Percentiles rank a stretch among this genome's conserved stretches.
Conservation (phyloP, 495 filamentous ascomycete genomes). For the Pyrenopolyporus hunteri region DNA sequence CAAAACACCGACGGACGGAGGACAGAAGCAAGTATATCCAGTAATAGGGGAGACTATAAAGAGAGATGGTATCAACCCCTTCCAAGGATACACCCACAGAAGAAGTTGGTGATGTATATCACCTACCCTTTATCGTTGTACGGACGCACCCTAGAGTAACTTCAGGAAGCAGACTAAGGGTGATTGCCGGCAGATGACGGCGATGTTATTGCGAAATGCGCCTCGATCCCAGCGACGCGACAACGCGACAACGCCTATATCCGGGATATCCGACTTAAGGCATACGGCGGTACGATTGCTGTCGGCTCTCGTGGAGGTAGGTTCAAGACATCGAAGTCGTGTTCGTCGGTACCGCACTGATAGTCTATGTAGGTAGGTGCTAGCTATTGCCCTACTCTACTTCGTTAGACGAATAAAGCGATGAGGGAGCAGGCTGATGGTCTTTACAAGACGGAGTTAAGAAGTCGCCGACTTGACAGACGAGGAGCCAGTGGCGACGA, state of each 20-base stretch:
- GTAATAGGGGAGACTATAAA: not conserved
- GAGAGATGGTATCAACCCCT: constrained; percentile 2
- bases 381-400: not conserved
- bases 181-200: not conserved
- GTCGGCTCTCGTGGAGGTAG: not conserved
- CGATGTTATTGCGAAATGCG: constrained; percentile 15
- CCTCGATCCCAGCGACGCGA: constrained; percentile 3
- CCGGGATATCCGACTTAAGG: not conserved
- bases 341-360: not conserved
- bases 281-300: constrained; percentile 16
- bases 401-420: not conserved
- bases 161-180: not conserved
- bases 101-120: not conserved
- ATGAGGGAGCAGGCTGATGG: not conserved
- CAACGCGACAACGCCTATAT: too few relatives aligned
- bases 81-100: not conserved
- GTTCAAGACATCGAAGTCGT: not conserved
- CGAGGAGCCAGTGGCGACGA: not conserved
- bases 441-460: not conserved
- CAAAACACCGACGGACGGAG: not conserved
- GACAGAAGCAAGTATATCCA: constrained; percentile 6
- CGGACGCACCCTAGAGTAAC: constrained; percentile 4
- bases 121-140: not conserved
- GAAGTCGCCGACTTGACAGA: constrained; percentile 1
- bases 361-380: not conserved